Percentiles rank a stretch among this genome's conserved stretches.
These are phyloP conservation scores for Smallanthus sonchifolius DNA, from an alignment of 129 eudicot species.

Conservation along the genomic window DNA sequence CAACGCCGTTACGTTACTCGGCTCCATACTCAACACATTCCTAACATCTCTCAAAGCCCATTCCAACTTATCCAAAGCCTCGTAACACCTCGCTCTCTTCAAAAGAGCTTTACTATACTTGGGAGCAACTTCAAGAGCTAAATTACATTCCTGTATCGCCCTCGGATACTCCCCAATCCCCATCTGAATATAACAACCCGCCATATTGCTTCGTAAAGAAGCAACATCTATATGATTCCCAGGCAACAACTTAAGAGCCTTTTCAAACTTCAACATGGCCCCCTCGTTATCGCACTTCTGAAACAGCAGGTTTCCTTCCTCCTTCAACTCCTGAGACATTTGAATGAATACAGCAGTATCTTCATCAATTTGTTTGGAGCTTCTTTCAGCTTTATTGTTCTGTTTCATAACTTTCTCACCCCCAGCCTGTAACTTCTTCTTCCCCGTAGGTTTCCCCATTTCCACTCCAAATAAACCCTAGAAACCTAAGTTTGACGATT, in stretches of 20 bases:
- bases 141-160: conserved; percentile 81
- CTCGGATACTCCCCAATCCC: conserved; percentile 89
- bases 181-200: conserved; percentile 89
- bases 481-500: background rate
- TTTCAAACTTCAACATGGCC: conserved; percentile 36
- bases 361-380: conserved; percentile 28
- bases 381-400: conserved; percentile 24
- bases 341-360: conserved; percentile 36
- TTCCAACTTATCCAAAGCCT: conserved; percentile 62
- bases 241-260: conserved; percentile 33
- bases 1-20: conserved; percentile 63
- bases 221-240: conserved; percentile 36
- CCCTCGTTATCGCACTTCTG: conserved; percentile 36
- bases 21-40: conserved; percentile 80
- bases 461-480: conserved; percentile 17
- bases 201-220: conserved; percentile 66
- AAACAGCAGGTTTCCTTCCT: conserved; percentile 28
- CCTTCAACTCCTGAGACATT: conserved; percentile 38
- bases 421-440: conserved; percentile 23
- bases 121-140: conserved; percentile 89
- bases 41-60: conserved; percentile 80
- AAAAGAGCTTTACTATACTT: conserved; percentile 85
- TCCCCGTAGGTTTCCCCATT: conserved; percentile 38
- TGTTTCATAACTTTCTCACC: conserved; percentile 24
- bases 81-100: conserved; percentile 87